A percentile compares a stretch with the other conserved stretches of the same genome.
Conservation (phyloP, 1,284 basidiomycete genomes). For the Exobasidium cylindrosporum region DNA sequence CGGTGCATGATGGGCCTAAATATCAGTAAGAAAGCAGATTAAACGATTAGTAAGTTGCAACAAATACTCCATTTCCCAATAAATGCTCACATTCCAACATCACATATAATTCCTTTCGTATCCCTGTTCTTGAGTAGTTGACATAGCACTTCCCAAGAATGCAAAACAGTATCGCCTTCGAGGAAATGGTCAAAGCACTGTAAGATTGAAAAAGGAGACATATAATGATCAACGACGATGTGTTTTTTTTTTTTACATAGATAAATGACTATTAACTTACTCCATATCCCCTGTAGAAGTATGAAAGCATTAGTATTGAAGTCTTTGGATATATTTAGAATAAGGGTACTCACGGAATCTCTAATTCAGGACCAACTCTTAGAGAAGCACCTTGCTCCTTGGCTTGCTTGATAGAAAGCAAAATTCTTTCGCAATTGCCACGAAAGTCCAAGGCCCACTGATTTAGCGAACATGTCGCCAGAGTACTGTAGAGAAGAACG, state of each 20-base stretch:
- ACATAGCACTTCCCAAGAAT: conserved; percentile 52
- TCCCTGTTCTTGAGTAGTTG: conserved; percentile 39
- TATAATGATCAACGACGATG: too few relatives aligned
- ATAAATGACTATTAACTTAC: too few relatives aligned
- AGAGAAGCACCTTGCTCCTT: conserved; percentile 84
- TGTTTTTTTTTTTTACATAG: too few relatives aligned
- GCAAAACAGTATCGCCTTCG: conserved; percentile 43
- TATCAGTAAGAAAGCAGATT: conserved; percentile 4
- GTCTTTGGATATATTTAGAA: neutral
- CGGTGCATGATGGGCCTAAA: conserved; percentile 78
- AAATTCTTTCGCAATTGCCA: conserved; percentile 76
- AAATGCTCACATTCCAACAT: conserved; percentile 41
- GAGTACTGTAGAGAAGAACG: conserved; percentile 1
- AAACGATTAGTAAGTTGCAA: neutral
- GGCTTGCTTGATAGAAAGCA: conserved; percentile 81
- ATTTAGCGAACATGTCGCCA: conserved; percentile 73
- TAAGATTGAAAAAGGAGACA: neutral
- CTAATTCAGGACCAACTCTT: conserved; percentile 96
- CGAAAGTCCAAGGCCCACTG: conserved; percentile 96
- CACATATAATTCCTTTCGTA: conserved; percentile 49
- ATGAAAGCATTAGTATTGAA: neutral
- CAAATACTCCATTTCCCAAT: neutral
- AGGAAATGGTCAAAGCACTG: conserved; percentile 50
- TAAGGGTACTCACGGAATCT: conserved; percentile 72
- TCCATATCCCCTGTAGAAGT: conserved; percentile 28